Percentiles rank a stretch among this genome's conserved stretches.
Evolutionary conservation across 305 asterid species (phyloP).

Genomic region (Fraxinus velutina): DNA sequence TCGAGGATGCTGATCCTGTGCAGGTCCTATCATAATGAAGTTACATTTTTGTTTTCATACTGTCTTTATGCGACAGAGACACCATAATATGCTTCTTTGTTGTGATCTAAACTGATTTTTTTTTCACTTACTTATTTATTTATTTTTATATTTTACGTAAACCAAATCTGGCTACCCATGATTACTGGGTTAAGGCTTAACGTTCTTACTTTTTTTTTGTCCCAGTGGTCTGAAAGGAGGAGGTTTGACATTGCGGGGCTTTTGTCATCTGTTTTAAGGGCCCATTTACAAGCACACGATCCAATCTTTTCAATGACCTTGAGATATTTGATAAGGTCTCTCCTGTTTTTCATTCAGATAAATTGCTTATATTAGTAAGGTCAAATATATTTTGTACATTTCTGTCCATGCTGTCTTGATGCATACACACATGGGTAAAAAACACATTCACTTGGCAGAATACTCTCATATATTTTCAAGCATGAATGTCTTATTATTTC

Average conservation of each 20-base stretch:
- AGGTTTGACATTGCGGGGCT: conserved; percentile 90
- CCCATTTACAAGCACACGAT: conserved; percentile 76
- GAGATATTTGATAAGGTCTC: conserved; percentile 85
- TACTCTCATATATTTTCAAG: background rate
- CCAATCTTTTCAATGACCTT: conserved; percentile 83
- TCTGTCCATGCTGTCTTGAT: background rate
- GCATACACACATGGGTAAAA: background rate
- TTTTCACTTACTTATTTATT: too few relatives aligned
- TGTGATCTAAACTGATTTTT: background rate
- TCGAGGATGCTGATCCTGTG: background rate
- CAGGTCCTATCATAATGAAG: background rate
- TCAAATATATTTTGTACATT: background rate
- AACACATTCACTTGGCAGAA: conserved; percentile 13
- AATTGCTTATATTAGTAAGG: background rate
- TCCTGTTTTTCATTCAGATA: conserved; percentile 12
- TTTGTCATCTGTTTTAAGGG: conserved; percentile 72
- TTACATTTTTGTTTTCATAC: background rate
- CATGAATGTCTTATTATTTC: background rate
- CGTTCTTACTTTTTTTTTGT: conserved; percentile 23
- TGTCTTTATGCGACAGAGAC: background rate
- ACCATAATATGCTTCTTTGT: background rate
- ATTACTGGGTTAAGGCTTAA: background rate
- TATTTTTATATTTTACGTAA: conserved; percentile 2
- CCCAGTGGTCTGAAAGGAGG: conserved; percentile 88
- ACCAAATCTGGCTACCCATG: conserved; percentile 2